A percentile compares a stretch with the other conserved stretches of the same genome.
phyloP scores from a whole-genome alignment of 345 rosid species.

The Rhodamnia rubescens region DNA sequence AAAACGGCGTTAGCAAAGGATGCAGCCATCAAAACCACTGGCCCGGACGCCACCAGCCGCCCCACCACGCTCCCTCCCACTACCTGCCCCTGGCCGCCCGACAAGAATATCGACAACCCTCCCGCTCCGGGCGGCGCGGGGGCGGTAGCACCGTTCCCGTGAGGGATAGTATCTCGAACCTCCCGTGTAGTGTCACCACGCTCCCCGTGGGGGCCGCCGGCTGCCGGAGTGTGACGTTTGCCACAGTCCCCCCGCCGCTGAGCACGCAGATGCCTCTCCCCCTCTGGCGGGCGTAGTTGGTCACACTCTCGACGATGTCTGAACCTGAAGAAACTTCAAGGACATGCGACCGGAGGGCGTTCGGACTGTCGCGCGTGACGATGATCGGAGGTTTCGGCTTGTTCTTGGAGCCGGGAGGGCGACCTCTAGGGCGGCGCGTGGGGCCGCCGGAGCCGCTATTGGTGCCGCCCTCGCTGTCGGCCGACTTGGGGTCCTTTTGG shows the following conservation, averaged over 20 bases:
- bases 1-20: conserved; percentile 67
- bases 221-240: conserved; percentile 55
- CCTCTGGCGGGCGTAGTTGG: conserved; percentile 43
- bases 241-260: conserved; percentile 58
- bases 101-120: conserved; percentile 56
- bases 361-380: conserved; percentile 63
- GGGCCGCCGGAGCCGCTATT: conserved; percentile 4
- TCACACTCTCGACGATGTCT: conserved; percentile 52
- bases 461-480: background rate
- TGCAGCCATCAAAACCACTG: conserved; percentile 69
- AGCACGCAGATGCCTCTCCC: conserved; percentile 75
- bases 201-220: conserved; percentile 50
- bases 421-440: conserved; percentile 65
- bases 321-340: conserved; percentile 58
- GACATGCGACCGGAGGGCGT: conserved; percentile 67
- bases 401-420: conserved; percentile 78
- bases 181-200: conserved; percentile 63
- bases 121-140: conserved; percentile 79
- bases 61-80: conserved; percentile 71
- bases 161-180: conserved; percentile 72
- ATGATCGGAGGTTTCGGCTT: conserved; percentile 65
- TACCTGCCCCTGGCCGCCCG: conserved; percentile 78
- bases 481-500: background rate
- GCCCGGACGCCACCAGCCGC: conserved; percentile 50
- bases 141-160: conserved; percentile 81